Conservation (phyloP, 1,139 yeast genomes). For the Nakaseomyces sp. region DNA sequence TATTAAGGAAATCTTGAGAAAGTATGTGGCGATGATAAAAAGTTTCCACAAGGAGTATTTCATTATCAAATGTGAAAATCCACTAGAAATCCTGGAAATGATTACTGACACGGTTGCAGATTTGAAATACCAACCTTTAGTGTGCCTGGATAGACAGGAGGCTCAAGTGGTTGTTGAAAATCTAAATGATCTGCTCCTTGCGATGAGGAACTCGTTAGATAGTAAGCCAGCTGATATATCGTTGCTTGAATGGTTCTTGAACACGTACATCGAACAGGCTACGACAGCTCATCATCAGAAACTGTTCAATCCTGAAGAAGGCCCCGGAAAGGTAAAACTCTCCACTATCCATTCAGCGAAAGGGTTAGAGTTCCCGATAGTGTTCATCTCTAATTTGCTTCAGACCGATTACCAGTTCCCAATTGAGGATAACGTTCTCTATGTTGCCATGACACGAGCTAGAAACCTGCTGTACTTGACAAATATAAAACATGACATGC, state of each 20-base stretch:
- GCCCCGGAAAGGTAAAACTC: slow-evolving; percentile 35
- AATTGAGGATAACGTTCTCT: slow-evolving; percentile 36
- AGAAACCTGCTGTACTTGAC: slow-evolving; percentile 42
- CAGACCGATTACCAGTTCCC: slow-evolving; percentile 26
- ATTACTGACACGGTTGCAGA: slow-evolving; percentile 12
- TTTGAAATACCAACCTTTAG: slow-evolving; percentile 13
- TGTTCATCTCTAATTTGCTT: slow-evolving; percentile 40
- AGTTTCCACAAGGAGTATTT: neutral
- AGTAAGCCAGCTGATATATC: slow-evolving; percentile 18
- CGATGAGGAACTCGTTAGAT: slow-evolving; percentile 23
- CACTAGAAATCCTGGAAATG: slow-evolving; percentile 13
- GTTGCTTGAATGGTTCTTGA: slow-evolving; percentile 36
- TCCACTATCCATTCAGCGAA: slow-evolving; percentile 67
- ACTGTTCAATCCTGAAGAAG: slow-evolving; percentile 11
- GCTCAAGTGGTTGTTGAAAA: slow-evolving; percentile 16
- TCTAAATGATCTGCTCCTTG: slow-evolving; percentile 27
- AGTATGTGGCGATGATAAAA: neutral
- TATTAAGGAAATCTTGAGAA: neutral
- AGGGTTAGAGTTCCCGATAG: slow-evolving; percentile 64
- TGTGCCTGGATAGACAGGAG: slow-evolving; percentile 9
- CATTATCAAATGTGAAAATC: slow-evolving; percentile 13
- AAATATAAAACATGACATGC: slow-evolving; percentile 21
- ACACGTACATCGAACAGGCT: slow-evolving; percentile 41
- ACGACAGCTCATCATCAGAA: slow-evolving; percentile 26
- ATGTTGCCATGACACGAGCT: slow-evolving; percentile 63